phyloP scores from a whole-genome alignment of 129 eudicot species.

The Helianthus tuberosus region DNA sequence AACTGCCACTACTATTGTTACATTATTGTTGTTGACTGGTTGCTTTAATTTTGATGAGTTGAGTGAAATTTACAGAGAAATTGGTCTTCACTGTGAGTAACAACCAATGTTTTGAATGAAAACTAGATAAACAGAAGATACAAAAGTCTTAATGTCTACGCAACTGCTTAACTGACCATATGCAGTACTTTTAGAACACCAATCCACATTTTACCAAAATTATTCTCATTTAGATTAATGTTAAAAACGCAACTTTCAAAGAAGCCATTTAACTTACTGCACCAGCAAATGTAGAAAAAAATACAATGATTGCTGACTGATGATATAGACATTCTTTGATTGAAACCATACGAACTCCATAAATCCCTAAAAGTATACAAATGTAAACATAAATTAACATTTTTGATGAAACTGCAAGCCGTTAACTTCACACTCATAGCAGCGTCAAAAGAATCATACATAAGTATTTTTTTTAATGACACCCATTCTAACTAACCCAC shows the following conservation, averaged over 20 bases:
- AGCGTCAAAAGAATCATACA: conserved; percentile 2
- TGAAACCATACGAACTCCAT: not conserved
- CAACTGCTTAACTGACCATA: not conserved
- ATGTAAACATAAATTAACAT: not conserved
- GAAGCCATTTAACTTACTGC: not conserved
- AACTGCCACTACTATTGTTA: not conserved
- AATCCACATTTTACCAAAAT: not conserved
- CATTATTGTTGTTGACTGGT: not conserved
- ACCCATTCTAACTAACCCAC: not conserved
- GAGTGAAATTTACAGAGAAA: not conserved
- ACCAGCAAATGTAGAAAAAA: not conserved
- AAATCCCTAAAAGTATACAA: conserved; percentile 26
- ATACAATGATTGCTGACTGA: not conserved
- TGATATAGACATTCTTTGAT: not conserved
- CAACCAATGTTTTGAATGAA: too few relatives aligned
- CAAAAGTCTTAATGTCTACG: too few relatives aligned
- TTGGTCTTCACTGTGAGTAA: too few relatives aligned
- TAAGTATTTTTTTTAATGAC: not conserved
- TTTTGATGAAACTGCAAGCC: not conserved
- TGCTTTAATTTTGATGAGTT: not conserved
- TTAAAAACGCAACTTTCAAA: not conserved
- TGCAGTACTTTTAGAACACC: not conserved
- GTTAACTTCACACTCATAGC: conserved; percentile 9
- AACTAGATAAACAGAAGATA: too few relatives aligned
- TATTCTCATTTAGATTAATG: not conserved